Evolutionary conservation across 768 basidiomycete genomes (phyloP).

Genomic region (Agrocybe praecox): DNA sequence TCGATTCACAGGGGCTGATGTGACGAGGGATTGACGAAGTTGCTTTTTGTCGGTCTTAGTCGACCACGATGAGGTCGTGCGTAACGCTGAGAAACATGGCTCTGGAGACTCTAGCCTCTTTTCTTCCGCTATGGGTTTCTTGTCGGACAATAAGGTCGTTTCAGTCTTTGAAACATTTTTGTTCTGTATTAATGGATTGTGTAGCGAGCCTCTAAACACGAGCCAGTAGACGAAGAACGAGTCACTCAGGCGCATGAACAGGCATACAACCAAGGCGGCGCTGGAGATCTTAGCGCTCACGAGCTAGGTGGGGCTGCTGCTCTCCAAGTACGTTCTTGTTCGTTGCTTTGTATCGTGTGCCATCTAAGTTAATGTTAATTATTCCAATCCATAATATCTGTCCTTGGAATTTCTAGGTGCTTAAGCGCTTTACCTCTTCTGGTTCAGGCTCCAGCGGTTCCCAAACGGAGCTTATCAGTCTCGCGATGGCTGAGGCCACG

Average conservation of each 20-base stretch:
- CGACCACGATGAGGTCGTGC: constrained; percentile 62
- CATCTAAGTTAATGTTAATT: too few relatives aligned
- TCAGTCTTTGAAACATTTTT: neutral
- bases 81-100: constrained; percentile 55
- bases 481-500: constrained; percentile 83
- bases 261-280: constrained; percentile 59
- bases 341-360: neutral
- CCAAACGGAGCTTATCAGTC: constrained; percentile 72
- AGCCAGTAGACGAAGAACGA: constrained; percentile 68
- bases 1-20: neutral
- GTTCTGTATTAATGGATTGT: neutral
- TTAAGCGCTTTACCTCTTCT: constrained; percentile 72
- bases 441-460: constrained; percentile 38
- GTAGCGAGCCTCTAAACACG: constrained; percentile 50
- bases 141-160: constrained; percentile 52
- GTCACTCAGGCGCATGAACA: constrained; percentile 62
- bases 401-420: constrained; percentile 37
- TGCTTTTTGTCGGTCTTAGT: constrained; percentile 33
- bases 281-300: constrained; percentile 55
- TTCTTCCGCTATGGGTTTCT: constrained; percentile 52
- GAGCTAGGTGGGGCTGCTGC: constrained; percentile 81
- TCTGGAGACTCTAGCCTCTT: constrained; percentile 62
- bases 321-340: constrained; percentile 49
- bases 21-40: constrained; percentile 2
- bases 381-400: too few relatives aligned